A percentile compares a stretch with the other conserved stretches of the same genome.
phyloP scores from a whole-genome alignment of 495 filamentous ascomycete species.

The Aspergillus wentii region DNA sequence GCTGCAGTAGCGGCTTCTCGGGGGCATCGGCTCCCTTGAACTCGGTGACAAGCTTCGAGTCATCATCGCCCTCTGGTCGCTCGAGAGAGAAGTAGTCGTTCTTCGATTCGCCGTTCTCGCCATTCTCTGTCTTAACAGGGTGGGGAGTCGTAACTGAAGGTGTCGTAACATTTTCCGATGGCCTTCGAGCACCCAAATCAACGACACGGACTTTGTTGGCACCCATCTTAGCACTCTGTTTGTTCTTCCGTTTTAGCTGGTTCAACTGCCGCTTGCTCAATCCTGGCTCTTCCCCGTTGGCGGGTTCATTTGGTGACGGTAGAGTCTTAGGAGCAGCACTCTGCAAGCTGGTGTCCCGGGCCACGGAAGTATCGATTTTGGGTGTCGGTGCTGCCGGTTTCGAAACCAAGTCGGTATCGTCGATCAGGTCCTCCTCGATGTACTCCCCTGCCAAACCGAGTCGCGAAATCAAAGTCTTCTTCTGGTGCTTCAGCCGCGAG shows the following conservation, averaged over 20 bases:
- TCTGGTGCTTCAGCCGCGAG: conserved; percentile 75
- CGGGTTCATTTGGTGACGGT: conserved; percentile 46
- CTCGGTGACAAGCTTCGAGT: conserved; percentile 87
- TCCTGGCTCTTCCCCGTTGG: conserved; percentile 59
- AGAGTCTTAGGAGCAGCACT: conserved; percentile 34
- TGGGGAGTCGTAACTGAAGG: conserved; percentile 62
- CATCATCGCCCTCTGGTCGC: conserved; percentile 71
- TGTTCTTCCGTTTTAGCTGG: conserved; percentile 86
- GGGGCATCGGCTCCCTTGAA: conserved; percentile 75
- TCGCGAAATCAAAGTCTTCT: conserved; percentile 76
- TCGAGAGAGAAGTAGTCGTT: conserved; percentile 86
- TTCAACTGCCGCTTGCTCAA: conserved; percentile 91
- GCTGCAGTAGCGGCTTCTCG: conserved; percentile 55
- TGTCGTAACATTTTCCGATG: conserved; percentile 60
- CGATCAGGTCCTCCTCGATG: conserved; percentile 75
- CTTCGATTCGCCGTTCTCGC: conserved; percentile 48
- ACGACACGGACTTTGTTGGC: conserved; percentile 87
- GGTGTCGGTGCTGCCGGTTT: conserved; percentile 42
- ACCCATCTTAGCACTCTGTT: conserved; percentile 75
- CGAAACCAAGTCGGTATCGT: conserved; percentile 53
- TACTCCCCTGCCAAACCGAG: conserved; percentile 83
- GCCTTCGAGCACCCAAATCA: conserved; percentile 69
- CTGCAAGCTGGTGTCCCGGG: conserved; percentile 42
- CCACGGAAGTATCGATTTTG: conserved; percentile 39
- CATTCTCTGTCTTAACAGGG: conserved; percentile 60